These are phyloP conservation scores for Clarireedia paspali DNA, from an alignment of 2,329 filamentous ascomycete species.

Conservation along the genomic window DNA sequence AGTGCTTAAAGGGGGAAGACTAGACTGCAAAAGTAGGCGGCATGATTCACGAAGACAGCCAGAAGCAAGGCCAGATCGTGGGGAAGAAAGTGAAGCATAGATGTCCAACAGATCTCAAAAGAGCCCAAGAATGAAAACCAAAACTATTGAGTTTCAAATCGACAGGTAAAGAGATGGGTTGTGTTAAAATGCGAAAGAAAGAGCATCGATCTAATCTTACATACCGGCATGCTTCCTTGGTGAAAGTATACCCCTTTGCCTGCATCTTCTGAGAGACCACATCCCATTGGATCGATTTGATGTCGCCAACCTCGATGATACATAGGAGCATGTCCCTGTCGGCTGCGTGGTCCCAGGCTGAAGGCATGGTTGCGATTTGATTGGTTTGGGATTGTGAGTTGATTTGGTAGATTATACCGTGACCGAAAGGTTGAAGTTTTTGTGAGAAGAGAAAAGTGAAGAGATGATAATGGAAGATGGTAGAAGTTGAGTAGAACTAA, in stretches of 20 bases:
- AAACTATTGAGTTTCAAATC: too few relatives aligned
- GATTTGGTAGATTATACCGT: neutral
- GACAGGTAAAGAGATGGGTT: too few relatives aligned
- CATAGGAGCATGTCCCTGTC: constrained; percentile 26
- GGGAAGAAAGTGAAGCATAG: too few relatives aligned
- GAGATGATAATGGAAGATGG: neutral
- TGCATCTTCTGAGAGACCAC: constrained; percentile 17
- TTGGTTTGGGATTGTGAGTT: neutral
- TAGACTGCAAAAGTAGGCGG: too few relatives aligned
- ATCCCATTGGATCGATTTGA: constrained; percentile 22
- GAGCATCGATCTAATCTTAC: constrained; percentile 1
- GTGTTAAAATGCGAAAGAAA: too few relatives aligned
- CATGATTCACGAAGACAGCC: too few relatives aligned
- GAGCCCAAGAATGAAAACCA: too few relatives aligned
- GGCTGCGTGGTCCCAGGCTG: constrained; percentile 21
- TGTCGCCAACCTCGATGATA: constrained; percentile 23
- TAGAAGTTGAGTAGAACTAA: neutral
- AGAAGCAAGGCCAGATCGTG: too few relatives aligned
- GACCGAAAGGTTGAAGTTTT: neutral
- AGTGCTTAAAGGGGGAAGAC: too few relatives aligned
- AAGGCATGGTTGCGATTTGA: neutral
- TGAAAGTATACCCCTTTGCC: constrained; percentile 20
- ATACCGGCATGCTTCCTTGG: constrained; percentile 27
- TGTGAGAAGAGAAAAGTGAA: neutral
- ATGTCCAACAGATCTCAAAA: too few relatives aligned